Evolutionary conservation across 83 land plant genomes (phyloP).

Genomic region (Isoetes engelmannii): DNA sequence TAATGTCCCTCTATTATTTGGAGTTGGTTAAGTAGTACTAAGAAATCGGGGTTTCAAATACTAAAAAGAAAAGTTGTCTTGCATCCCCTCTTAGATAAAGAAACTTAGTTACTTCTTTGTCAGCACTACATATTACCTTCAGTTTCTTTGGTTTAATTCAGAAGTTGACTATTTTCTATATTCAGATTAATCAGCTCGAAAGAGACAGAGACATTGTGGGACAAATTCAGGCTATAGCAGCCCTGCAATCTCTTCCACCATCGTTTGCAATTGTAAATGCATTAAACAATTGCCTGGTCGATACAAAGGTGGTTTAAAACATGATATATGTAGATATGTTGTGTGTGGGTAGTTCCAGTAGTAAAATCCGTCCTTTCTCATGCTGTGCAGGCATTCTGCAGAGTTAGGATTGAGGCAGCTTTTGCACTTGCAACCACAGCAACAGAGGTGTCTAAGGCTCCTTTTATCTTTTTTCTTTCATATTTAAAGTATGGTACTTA

Average conservation of each 20-base stretch:
- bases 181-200: slow-evolving; percentile 90
- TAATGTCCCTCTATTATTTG: no score
- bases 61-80: no score
- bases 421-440: slow-evolving; percentile 81
- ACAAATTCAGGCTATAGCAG: slow-evolving; percentile 74
- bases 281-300: slow-evolving; percentile 63
- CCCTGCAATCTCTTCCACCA: slow-evolving; percentile 49
- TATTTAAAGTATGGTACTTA: not conserved
- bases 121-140: no score
- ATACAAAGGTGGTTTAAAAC: slow-evolving; percentile 59
- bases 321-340: not conserved
- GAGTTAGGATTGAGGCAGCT: slow-evolving; percentile 92
- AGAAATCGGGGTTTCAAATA: no score
- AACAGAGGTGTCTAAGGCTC: slow-evolving; percentile 51
- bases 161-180: not conserved
- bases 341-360: not conserved
- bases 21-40: no score
- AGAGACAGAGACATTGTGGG: slow-evolving; percentile 93
- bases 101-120: no score
- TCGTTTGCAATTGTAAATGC: slow-evolving; percentile 74
- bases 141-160: no score
- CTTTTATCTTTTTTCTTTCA: not conserved
- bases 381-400: slow-evolving; percentile 67
- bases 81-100: no score
- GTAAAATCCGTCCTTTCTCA: not conserved